phyloP scores from a whole-genome alignment of 768 basidiomycete species.

The Suillus clintonianus region DNA sequence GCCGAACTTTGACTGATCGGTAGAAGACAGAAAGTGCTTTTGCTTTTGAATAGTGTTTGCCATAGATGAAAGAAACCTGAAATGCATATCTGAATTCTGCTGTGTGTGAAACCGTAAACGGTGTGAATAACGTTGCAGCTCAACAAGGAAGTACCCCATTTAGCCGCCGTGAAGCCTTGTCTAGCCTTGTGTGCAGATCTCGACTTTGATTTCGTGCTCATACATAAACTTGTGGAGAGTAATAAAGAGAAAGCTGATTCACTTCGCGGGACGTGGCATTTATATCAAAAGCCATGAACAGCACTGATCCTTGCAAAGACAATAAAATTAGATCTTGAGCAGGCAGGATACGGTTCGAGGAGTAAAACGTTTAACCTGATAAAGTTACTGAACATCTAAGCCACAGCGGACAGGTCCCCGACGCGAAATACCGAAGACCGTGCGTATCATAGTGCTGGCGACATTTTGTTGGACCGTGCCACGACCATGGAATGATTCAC shows the following conservation, averaged over 20 bases:
- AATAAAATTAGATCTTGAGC: too few species aligned
- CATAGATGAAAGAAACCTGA: constrained; percentile 20
- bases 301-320: too few species aligned
- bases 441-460: not conserved
- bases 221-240: too few species aligned
- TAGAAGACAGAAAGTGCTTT: constrained; percentile 65
- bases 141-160: not conserved
- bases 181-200: too few species aligned
- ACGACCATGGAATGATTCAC: not conserved
- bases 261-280: not conserved
- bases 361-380: too few species aligned
- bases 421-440: not conserved
- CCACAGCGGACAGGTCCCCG: not conserved
- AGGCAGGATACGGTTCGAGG: too few species aligned
- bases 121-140: too few species aligned
- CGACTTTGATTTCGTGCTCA: too few species aligned
- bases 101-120: not conserved
- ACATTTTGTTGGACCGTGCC: not conserved
- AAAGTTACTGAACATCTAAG: too few species aligned
- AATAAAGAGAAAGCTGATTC: not conserved
- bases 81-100: not conserved
- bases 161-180: too few species aligned
- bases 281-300: too few species aligned
- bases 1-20: constrained; percentile 75
- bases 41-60: constrained; percentile 43